Conservation (phyloP, 352 stramenopile genomes). For the Phytophthora lateralis region DNA sequence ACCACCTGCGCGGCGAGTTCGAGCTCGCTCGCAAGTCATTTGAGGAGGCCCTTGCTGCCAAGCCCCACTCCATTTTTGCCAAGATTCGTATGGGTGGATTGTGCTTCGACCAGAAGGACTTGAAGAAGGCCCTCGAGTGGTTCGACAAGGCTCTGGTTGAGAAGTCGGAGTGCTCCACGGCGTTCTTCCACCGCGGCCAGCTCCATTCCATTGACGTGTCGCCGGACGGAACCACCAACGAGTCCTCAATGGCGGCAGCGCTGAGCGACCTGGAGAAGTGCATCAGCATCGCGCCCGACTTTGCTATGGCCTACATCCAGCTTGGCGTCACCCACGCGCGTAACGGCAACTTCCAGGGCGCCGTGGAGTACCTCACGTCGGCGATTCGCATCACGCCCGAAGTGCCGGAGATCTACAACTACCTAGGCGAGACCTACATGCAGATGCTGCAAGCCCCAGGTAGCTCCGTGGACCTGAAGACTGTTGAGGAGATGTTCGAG, state of each 20-base stretch:
- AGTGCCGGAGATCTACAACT: conserved; percentile 87
- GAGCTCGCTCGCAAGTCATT: conserved; percentile 69
- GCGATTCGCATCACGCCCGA: conserved; percentile 70
- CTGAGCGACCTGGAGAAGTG: conserved; percentile 74
- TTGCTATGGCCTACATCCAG: conserved; percentile 86
- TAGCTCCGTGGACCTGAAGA: conserved; percentile 55
- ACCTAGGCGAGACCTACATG: conserved; percentile 89
- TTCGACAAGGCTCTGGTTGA: conserved; percentile 76
- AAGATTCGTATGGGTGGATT: conserved; percentile 86
- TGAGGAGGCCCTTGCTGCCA: conserved; percentile 58
- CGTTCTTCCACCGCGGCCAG: conserved; percentile 85
- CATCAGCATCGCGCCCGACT: conserved; percentile 72
- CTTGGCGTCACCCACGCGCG: conserved; percentile 77
- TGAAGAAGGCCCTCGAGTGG: conserved; percentile 73
- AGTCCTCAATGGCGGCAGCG: conserved; percentile 58
- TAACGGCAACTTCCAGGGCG: conserved; percentile 73
- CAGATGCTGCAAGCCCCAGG: conserved; percentile 71
- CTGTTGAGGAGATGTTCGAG: conserved; percentile 79
- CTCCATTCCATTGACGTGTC: conserved; percentile 80
- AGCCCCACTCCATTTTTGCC: conserved; percentile 77
- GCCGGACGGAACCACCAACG: conserved; percentile 53
- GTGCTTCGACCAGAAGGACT: conserved; percentile 84
- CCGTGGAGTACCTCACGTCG: conserved; percentile 67
- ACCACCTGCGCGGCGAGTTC: conserved; percentile 80
- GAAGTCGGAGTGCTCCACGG: conserved; percentile 71